These are phyloP conservation scores for Penicillium sp. DNA, from an alignment of 2,329 filamentous ascomycete genomes.

Conservation along the genomic window DNA sequence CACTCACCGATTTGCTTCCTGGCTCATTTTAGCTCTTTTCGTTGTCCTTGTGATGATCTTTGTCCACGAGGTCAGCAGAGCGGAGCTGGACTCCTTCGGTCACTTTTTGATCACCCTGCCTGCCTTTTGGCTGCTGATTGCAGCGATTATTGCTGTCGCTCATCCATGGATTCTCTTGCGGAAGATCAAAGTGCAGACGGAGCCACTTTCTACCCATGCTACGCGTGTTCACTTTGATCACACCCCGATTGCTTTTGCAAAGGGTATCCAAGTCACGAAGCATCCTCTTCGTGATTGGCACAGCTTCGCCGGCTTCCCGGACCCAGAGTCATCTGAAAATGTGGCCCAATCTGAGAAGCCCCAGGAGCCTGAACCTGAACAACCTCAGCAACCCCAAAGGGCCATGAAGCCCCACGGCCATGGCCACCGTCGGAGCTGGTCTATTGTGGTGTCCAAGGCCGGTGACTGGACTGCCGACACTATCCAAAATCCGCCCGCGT, in stretches of 20 bases:
- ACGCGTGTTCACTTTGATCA: conserved; percentile 71
- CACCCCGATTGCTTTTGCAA: conserved; percentile 55
- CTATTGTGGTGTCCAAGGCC: conserved; percentile 66
- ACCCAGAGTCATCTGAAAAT: conserved; percentile 47
- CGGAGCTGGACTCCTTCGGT: conserved; percentile 41
- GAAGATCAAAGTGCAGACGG: conserved; percentile 66
- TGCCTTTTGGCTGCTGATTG: conserved; percentile 69
- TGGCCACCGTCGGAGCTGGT: conserved; percentile 17
- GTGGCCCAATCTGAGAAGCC: background rate
- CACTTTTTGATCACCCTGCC: conserved; percentile 51
- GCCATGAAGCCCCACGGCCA: conserved; percentile 5
- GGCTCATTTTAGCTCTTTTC: conserved; percentile 67
- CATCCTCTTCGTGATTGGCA: conserved; percentile 74
- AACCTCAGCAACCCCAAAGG: background rate
- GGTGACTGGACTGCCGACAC: conserved; percentile 73
- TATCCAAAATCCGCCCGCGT: conserved; percentile 64
- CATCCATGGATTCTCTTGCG: conserved; percentile 75
- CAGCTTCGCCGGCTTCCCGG: conserved; percentile 73
- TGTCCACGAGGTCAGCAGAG: conserved; percentile 45
- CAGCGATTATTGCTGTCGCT: conserved; percentile 67
- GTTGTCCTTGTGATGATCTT: conserved; percentile 66
- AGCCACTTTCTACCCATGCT: conserved; percentile 73
- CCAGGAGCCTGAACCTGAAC: background rate
- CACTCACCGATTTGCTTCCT: conserved; percentile 72
- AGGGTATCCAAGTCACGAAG: conserved; percentile 63